A percentile compares a stretch with the other conserved stretches of the same genome.
Conservation (phyloP, 345 rosid species). For the Hibiscus syriacus region DNA sequence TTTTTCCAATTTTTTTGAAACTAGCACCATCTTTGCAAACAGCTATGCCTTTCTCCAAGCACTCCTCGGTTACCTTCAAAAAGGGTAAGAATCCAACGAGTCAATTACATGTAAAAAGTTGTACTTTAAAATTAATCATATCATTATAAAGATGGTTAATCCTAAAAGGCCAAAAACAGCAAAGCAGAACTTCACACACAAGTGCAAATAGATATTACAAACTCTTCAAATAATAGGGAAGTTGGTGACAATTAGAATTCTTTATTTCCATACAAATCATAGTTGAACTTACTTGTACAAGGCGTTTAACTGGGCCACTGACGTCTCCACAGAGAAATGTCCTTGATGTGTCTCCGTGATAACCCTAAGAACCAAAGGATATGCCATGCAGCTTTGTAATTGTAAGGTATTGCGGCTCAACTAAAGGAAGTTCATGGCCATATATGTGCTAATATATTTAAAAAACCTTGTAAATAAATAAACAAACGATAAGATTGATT, state of each 20-base stretch:
- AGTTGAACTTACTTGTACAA: conserved; percentile 45
- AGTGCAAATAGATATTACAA: no score
- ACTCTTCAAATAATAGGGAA: background rate
- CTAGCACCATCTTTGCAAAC: conserved; percentile 90
- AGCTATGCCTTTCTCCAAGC: conserved; percentile 84
- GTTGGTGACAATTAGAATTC: background rate
- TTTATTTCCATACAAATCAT: background rate
- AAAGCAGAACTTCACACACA: background rate
- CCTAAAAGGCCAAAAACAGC: background rate
- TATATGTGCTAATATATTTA: background rate
- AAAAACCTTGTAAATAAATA: background rate
- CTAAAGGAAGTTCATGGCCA: conserved; percentile 2
- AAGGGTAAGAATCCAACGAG: conserved; percentile 1
- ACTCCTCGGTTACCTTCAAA: conserved; percentile 77
- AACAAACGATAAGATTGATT: background rate
- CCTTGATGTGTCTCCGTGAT: conserved; percentile 96
- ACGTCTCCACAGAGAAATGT: conserved; percentile 80
- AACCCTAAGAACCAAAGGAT: conserved; percentile 49
- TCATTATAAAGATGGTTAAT: background rate
- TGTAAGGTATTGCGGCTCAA: background rate
- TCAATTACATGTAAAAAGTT: background rate
- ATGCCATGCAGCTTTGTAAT: conserved; percentile 7
- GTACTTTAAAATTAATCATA: background rate
- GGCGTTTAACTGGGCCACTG: conserved; percentile 40
- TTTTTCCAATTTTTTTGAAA: conserved; percentile 86